Evolutionary conservation across 331 rosid genomes (phyloP).

Genomic region (Malus hybrid): DNA sequence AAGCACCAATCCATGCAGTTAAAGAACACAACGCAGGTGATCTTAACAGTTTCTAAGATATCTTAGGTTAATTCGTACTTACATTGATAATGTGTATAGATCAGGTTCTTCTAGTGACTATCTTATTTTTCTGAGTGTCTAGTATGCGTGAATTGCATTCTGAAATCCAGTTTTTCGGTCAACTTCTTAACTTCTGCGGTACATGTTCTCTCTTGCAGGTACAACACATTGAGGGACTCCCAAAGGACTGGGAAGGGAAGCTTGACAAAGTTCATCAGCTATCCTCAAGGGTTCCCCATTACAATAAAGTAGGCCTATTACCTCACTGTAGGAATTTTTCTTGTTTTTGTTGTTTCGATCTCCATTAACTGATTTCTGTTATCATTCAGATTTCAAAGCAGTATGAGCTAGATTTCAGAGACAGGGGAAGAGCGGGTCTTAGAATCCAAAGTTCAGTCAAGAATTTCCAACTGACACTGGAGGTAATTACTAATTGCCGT

Average conservation of each 20-base stretch:
- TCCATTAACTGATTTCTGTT: not conserved
- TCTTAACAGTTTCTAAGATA: not conserved
- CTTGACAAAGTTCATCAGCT: slow-evolving; percentile 58
- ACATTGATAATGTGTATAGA: not conserved
- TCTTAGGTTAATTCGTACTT: not conserved
- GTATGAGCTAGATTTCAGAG: slow-evolving; percentile 80
- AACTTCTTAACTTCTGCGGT: not conserved
- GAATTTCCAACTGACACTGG: slow-evolving; percentile 82
- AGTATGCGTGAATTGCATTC: not conserved
- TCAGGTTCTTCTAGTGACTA: not conserved
- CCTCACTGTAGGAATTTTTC: not conserved
- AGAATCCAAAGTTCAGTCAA: slow-evolving; percentile 67
- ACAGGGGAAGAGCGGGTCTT: slow-evolving; percentile 69
- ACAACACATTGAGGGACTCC: slow-evolving; percentile 61
- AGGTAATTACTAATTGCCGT: slow-evolving; percentile 28
- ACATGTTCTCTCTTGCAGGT: slow-evolving; percentile 23
- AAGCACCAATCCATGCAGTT: slow-evolving; percentile 71
- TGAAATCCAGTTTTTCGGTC: not conserved
- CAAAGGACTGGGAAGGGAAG: slow-evolving; percentile 61
- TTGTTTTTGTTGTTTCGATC: not conserved
- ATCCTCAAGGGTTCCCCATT: slow-evolving; percentile 59
- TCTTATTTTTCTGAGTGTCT: not conserved
- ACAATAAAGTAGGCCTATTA: slow-evolving; percentile 51
- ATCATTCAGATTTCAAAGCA: slow-evolving; percentile 55
- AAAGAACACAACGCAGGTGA: slow-evolving; percentile 63